A percentile compares a stretch with the other conserved stretches of the same genome.
These are phyloP conservation scores for Solanum dulcamara DNA, from an alignment of 257 asterid genomes.

Conservation along the genomic window DNA sequence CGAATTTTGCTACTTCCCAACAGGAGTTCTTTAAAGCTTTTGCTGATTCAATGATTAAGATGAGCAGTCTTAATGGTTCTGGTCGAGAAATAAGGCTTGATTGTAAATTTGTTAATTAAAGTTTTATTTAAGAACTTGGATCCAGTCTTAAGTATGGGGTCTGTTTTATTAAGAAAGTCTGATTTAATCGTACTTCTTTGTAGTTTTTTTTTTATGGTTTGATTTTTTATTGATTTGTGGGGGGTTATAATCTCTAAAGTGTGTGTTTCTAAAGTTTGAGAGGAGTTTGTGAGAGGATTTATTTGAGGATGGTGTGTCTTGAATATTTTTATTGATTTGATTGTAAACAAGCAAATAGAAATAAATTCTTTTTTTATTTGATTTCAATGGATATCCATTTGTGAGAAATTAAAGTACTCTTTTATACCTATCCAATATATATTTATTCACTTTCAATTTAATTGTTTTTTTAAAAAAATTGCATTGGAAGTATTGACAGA, in stretches of 20 bases:
- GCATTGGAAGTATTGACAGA: background rate
- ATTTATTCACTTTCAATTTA: background rate
- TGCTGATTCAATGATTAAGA: conserved; percentile 67
- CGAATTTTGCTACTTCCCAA: conserved; percentile 41
- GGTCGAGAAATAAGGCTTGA: conserved; percentile 50
- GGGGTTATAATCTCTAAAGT: background rate
- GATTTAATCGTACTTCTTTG: background rate
- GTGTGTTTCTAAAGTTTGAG: background rate
- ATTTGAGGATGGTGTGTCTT: background rate
- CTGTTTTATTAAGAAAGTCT: fast-evolving
- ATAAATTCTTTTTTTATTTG: background rate
- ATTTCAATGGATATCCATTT: background rate
- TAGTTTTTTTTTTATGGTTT: background rate
- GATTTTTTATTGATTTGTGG: background rate
- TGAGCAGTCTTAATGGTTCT: conserved; percentile 52
- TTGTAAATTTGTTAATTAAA: conserved; percentile 33
- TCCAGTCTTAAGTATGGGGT: fast-evolving
- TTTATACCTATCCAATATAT: background rate
- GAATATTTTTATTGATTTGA: background rate
- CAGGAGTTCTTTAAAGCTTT: conserved; percentile 46
- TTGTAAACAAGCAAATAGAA: background rate
- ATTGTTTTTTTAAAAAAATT: background rate
- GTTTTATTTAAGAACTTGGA: background rate
- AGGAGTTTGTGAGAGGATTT: background rate
- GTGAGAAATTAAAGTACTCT: background rate